Evolutionary conservation across 257 asterid species (phyloP), one percentile per base, ranked within the genome.

Genomic region (Nicotiana otophora): DNA sequence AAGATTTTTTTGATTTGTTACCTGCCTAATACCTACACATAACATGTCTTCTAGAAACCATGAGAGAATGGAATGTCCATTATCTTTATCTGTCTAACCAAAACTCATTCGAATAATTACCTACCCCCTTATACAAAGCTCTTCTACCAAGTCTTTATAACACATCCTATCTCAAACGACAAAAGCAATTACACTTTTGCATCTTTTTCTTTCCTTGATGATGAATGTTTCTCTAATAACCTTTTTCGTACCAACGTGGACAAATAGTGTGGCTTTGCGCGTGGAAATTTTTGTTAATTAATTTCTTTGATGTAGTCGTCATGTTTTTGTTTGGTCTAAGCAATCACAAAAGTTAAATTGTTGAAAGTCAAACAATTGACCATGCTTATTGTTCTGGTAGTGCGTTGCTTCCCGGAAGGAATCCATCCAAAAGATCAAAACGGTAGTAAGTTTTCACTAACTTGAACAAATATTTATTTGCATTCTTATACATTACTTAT

Each of bases 351-450:
- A 46, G 15, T 2, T 1, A 48, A 72, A 46, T 72, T 46, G 16
- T 74, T 26, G 16, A 51, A 48, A 74, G 26, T 74, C 80, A 74
- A 51, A 74, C 10, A 74, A 51, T 51, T 74, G 80, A 74, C 63
- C 2, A 2, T 74, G 53, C 75, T 33, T 16, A 20, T 33, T 31
- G 5, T 31, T 4, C 34, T 31, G 34, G 34, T 31, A 31, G 33
- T 66, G 33, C 51, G 51, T 12, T 36, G 77, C 3, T 42, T n/a
- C 11, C 46, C 20, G 20, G 60, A 11, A 46, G 20, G 3, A 7
- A 20, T 4, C 2, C 28, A 39, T 3, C 26, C 5, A 61, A 36
- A 36, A 36, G 46, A 39, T 8, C 48, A 39, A 39, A 20, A 23
- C 9, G 23, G 62, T 5, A 5, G 42, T 36, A 36, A 36, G 10